Conservation (phyloP, 257 asterid species). For the Oldenlandia corymbosa region DNA sequence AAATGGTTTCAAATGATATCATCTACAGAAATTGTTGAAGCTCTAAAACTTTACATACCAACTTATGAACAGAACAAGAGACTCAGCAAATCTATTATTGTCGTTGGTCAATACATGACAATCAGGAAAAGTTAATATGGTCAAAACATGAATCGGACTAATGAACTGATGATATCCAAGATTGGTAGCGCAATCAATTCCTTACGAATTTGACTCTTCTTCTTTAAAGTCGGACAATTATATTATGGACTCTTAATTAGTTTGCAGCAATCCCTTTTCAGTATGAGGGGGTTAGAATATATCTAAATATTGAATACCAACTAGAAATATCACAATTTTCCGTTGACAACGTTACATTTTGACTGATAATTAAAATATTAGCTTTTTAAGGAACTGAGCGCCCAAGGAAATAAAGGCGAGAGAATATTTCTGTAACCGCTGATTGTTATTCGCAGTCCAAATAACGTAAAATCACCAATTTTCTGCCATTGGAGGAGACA, state of each 20-base stretch:
- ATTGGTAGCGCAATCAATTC: neutral
- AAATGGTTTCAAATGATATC: neutral
- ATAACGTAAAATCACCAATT: neutral
- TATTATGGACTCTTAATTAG: neutral
- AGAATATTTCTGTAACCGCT: neutral
- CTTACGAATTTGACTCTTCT: neutral
- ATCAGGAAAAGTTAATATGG: neutral
- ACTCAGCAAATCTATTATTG: neutral
- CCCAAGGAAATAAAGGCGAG: neutral
- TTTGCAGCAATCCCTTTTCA: neutral
- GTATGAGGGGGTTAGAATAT: neutral
- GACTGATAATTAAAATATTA: neutral
- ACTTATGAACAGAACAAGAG: neutral
- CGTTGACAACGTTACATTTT: neutral
- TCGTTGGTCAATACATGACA: conserved; percentile 1
- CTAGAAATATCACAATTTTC: neutral
- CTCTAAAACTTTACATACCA: neutral
- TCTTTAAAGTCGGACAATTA: neutral
- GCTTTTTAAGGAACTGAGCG: neutral
- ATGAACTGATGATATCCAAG: neutral
- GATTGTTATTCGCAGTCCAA: neutral
- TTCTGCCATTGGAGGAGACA: neutral
- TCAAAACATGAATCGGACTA: neutral
- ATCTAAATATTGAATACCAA: neutral
- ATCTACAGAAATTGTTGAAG: neutral